A percentile compares a stretch with the other conserved stretches of the same genome.
Evolutionary conservation across 1,284 basidiomycete genomes (phyloP).

Genomic region (Cutaneotrichosporon sp.): DNA sequence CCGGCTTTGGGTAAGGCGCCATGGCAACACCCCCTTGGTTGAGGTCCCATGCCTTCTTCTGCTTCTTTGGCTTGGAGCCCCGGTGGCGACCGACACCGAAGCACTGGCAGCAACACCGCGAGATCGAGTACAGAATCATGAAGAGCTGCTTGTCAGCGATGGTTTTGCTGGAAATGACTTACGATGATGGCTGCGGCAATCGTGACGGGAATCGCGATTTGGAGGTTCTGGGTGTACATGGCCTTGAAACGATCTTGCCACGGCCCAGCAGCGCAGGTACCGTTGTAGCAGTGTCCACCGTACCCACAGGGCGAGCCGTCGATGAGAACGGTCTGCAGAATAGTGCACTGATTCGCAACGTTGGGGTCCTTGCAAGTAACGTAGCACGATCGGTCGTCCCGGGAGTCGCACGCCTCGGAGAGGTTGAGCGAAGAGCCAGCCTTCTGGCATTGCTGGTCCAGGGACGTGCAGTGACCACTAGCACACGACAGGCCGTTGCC

Average conservation of each 20-base stretch:
- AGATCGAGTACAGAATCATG: conserved; percentile 15
- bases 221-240: conserved; percentile 70
- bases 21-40: conserved; percentile 17
- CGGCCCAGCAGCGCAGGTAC: conserved; percentile 62
- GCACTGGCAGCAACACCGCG: conserved; percentile 8
- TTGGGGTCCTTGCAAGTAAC: conserved; percentile 74
- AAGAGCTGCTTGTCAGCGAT: conserved; percentile 2
- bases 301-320: conserved; percentile 84
- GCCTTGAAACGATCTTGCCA: conserved; percentile 60
- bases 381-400: conserved; percentile 63
- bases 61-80: background rate
- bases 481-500: conserved; percentile 71
- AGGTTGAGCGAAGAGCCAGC: conserved; percentile 67
- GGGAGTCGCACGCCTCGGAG: conserved; percentile 61
- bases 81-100: background rate
- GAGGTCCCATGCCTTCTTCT: conserved; percentile 13
- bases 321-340: conserved; percentile 67
- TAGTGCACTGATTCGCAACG: conserved; percentile 60
- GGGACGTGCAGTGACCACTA: conserved; percentile 73
- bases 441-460: conserved; percentile 70
- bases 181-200: conserved; percentile 63
- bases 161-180: conserved; percentile 9
- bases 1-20: conserved; percentile 7
- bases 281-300: conserved; percentile 64
- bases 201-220: conserved; percentile 74